These are phyloP conservation scores for Arthrobotrys entomopaga DNA, from an alignment of 2,329 filamentous ascomycete species.

Conservation along the genomic window DNA sequence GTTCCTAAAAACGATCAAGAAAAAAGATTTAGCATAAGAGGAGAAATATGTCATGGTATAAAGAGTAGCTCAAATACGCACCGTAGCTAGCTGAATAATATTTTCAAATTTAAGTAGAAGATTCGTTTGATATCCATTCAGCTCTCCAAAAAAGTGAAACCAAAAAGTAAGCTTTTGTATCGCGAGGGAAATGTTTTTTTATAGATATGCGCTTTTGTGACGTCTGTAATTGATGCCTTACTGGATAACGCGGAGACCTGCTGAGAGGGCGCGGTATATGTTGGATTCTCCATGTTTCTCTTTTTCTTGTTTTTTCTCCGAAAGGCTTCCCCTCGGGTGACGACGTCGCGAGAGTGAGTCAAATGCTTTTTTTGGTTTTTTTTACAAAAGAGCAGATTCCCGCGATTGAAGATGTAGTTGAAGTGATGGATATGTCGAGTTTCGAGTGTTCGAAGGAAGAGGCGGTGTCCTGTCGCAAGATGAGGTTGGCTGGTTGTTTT, in stretches of 20 bases:
- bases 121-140: conserved; percentile 47
- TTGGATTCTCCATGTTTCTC: conserved; percentile 45
- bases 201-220: too few relatives aligned
- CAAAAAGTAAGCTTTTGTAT: too few relatives aligned
- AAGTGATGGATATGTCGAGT: background rate
- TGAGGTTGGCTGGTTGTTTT: conserved; percentile 3
- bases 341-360: background rate
- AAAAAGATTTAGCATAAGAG: conserved; percentile 1
- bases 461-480: background rate
- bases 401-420: background rate
- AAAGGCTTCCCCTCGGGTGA: background rate
- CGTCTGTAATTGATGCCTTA: too few relatives aligned
- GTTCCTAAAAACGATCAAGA: conserved; percentile 61
- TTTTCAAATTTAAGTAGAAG: conserved; percentile 65
- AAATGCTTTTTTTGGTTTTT: too few relatives aligned
- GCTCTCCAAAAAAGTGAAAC: background rate
- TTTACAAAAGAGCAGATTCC: background rate
- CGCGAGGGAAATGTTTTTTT: too few relatives aligned
- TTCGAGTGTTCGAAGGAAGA: background rate
- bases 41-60: background rate
- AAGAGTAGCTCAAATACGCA: conserved; percentile 57
- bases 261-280: conserved; percentile 41
- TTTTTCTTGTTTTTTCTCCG: background rate
- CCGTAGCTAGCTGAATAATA: conserved; percentile 68
- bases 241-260: conserved; percentile 55